These are phyloP conservation scores for Daldinia caldariorum DNA, from an alignment of 495 filamentous ascomycete genomes.

Conservation along the genomic window DNA sequence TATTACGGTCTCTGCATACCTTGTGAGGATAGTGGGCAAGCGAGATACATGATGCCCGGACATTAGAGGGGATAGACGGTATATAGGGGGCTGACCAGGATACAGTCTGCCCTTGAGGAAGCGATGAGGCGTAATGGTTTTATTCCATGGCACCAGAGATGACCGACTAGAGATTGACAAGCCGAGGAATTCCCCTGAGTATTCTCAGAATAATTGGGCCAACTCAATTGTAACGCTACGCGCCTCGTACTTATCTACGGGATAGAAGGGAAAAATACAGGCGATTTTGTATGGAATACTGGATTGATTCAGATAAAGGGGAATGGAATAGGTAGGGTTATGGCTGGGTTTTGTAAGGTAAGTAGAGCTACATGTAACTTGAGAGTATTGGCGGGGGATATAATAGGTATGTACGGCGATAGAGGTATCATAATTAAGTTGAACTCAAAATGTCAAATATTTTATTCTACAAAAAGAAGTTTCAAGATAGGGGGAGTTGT, in stretches of 20 bases:
- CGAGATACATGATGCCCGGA: not conserved
- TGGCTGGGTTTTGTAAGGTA: not conserved
- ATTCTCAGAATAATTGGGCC: slow-evolving; percentile 8
- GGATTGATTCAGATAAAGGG: not conserved
- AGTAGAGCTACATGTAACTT: not conserved
- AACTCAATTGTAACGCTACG: slow-evolving; percentile 25
- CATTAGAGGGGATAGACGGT: slow-evolving; percentile 1
- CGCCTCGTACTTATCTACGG: slow-evolving; percentile 19
- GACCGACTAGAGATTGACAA: slow-evolving; percentile 20
- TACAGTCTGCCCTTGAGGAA: slow-evolving; percentile 7
- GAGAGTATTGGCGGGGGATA: not conserved
- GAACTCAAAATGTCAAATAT: not conserved
- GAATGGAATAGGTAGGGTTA: not conserved
- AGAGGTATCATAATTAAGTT: slow-evolving; percentile 10
- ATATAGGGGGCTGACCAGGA: not conserved
- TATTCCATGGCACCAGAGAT: slow-evolving; percentile 18
- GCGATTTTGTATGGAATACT: slow-evolving; percentile 5
- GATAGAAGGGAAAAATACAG: slow-evolving; percentile 23
- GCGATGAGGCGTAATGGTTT: slow-evolving; percentile 26
- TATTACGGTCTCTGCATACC: slow-evolving; percentile 6
- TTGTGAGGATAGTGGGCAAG: slow-evolving; percentile 1
- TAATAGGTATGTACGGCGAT: not conserved
- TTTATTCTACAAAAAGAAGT: not conserved
- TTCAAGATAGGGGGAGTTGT: not conserved
- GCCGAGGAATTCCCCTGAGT: slow-evolving; percentile 12